These are phyloP conservation scores for Fusarium algeriense DNA, from an alignment of 2,329 filamentous ascomycete genomes.

Conservation along the genomic window DNA sequence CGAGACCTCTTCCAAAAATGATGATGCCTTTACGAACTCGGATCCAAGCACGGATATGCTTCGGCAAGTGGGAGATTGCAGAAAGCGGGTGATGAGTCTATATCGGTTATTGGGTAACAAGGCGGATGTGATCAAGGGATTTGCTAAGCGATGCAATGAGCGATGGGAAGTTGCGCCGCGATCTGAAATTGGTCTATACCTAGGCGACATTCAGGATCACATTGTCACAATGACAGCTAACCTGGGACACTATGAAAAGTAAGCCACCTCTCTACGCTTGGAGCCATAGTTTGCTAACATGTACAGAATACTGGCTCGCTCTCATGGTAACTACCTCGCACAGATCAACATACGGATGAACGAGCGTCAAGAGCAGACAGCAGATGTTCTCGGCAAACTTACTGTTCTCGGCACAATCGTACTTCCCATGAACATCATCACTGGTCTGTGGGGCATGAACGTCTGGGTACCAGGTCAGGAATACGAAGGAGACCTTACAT, in stretches of 20 bases:
- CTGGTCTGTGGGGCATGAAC: conserved; percentile 99
- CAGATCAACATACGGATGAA: conserved; percentile 99
- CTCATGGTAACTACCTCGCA: conserved; percentile 97
- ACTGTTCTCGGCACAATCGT: conserved; percentile 98
- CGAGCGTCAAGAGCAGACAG: conserved; percentile 94
- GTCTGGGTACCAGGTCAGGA: conserved; percentile 95
- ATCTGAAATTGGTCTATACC: conserved; percentile 95
- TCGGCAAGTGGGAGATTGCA: conserved; percentile 88
- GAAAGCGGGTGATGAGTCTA: conserved; percentile 97
- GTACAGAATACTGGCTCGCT: conserved; percentile 83
- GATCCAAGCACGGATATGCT: conserved; percentile 83
- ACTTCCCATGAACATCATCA: conserved; percentile 98
- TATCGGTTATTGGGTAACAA: conserved; percentile 96
- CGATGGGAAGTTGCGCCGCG: conserved; percentile 96
- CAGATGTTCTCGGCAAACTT: conserved; percentile 92
- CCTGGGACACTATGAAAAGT: conserved; percentile 96
- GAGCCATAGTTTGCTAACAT: conserved; percentile 11
- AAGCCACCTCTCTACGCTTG: conserved; percentile 52
- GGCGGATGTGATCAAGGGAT: conserved; percentile 98
- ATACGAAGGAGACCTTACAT: conserved; percentile 77
- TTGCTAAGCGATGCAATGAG: conserved; percentile 98
- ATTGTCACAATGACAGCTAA: conserved; percentile 99
- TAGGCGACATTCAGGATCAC: conserved; percentile 98
- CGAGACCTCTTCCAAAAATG: conserved; percentile 60
- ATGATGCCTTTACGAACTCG: conserved; percentile 57